Conservation (phyloP, 352 stramenopile genomes). For the Globisporangium spinosum region DNA sequence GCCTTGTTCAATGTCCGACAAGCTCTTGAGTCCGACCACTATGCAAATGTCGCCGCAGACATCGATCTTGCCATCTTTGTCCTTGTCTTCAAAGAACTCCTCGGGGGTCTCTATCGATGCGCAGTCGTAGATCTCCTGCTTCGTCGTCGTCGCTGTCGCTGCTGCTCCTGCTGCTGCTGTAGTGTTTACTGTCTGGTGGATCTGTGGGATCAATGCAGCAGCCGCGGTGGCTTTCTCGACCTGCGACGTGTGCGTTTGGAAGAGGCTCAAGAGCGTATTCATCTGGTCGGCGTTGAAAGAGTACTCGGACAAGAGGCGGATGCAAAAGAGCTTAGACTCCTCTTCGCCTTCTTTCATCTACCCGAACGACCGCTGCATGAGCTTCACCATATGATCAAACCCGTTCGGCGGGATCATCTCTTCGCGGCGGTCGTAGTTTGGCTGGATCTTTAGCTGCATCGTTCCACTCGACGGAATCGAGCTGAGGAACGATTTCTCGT, state of each 20-base stretch:
- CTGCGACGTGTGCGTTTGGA: conserved; percentile 58
- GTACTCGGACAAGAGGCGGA: conserved; percentile 59
- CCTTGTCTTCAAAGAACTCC: conserved; percentile 79
- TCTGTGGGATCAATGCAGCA: conserved; percentile 62
- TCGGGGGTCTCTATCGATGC: conserved; percentile 48
- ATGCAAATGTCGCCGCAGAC: conserved; percentile 78
- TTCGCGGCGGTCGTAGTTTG: conserved; percentile 57
- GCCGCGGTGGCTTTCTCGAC: conserved; percentile 66
- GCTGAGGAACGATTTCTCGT: conserved; percentile 48
- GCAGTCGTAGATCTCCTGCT: conserved; percentile 52
- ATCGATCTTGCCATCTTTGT: conserved; percentile 77
- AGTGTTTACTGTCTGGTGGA: conserved; percentile 24
- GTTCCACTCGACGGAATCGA: conserved; percentile 36
- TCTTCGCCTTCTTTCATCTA: conserved; percentile 47
- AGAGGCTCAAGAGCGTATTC: conserved; percentile 54
- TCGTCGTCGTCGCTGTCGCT: neutral
- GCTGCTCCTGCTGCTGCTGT: neutral
- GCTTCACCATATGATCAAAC: conserved; percentile 34
- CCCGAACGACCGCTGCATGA: conserved; percentile 46
- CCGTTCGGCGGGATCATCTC: conserved; percentile 39
- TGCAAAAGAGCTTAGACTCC: conserved; percentile 55
- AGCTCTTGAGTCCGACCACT: conserved; percentile 56
- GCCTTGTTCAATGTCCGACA: conserved; percentile 65
- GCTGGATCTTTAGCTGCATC: conserved; percentile 56
- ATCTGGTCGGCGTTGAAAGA: conserved; percentile 52